Evolutionary conservation across 306 rosid genomes (phyloP).

Genomic region (Herpetospermum pedunculosum): DNA sequence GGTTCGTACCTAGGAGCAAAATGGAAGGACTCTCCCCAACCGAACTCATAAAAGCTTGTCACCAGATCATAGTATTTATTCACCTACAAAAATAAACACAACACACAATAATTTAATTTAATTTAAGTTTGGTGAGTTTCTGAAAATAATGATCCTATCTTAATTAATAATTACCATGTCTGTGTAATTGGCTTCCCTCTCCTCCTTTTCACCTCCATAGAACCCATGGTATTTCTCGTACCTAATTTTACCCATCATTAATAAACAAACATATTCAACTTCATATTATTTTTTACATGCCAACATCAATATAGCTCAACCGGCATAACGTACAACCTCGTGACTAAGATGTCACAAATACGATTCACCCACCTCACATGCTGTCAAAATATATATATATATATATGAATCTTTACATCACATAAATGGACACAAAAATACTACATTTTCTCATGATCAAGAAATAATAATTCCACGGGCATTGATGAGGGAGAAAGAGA

Average conservation of each 20-base stretch:
- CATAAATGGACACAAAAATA: not conserved
- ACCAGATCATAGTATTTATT: conserved; percentile 85
- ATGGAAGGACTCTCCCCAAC: conserved; percentile 96
- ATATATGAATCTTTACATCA: not conserved
- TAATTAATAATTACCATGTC: too few species aligned
- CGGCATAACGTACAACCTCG: too few species aligned
- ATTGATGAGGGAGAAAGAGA: not conserved
- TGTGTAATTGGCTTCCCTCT: conserved; percentile 62
- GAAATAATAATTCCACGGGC: not conserved
- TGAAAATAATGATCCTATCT: too few species aligned
- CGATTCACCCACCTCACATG: too few species aligned
- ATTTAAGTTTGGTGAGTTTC: not conserved
- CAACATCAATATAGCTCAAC: too few species aligned
- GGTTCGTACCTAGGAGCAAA: conserved; percentile 74
- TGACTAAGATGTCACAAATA: too few species aligned
- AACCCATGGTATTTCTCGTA: conserved; percentile 85
- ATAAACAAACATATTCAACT: too few species aligned
- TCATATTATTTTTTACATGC: too few species aligned
- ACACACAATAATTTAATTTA: too few species aligned
- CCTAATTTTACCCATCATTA: too few species aligned
- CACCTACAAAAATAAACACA: too few species aligned
- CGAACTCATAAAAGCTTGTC: conserved; percentile 89
- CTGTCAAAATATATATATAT: too few species aligned
- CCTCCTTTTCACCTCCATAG: conserved; percentile 73
- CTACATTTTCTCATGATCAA: not conserved